Conservation (phyloP, 176 grass and related monocot species). For the Calamus simplicifolius region DNA sequence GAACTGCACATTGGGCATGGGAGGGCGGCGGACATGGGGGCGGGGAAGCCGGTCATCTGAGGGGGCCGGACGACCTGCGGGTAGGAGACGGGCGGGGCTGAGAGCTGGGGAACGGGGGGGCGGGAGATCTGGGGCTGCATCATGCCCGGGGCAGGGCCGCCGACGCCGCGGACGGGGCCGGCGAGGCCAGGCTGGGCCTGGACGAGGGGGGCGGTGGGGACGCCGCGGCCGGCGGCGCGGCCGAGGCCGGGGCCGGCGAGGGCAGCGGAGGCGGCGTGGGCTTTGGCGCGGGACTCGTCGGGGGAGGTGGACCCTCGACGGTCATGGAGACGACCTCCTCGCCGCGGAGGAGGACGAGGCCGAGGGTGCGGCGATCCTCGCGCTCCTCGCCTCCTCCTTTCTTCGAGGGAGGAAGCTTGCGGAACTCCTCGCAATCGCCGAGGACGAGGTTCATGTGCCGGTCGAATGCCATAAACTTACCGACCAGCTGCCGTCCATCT, state of each 20-base stretch:
- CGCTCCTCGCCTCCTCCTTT: conserved; percentile 47
- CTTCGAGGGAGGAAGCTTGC: conserved; percentile 78
- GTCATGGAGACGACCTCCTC: conserved; percentile 98
- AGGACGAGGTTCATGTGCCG: conserved; percentile 99
- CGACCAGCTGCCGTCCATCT: conserved; percentile 89
- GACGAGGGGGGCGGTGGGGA: conserved; percentile 66
- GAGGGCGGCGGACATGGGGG: conserved; percentile 35
- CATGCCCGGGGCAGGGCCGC: conserved; percentile 79
- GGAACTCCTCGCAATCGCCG: conserved; percentile 99
- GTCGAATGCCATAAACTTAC: conserved; percentile 99
- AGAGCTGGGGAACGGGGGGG: conserved; percentile 69
- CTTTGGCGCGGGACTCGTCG: conserved; percentile 86
- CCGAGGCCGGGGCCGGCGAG: conserved; percentile 64
- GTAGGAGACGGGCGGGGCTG: conserved; percentile 60
- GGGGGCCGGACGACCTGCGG: conserved; percentile 62
- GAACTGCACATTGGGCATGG: conserved; percentile 38
- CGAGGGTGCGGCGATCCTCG: conserved; percentile 92
- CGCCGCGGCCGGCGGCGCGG: conserved; percentile 57
- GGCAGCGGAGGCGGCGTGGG: conserved; percentile 26
- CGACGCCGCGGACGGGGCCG: conserved; percentile 67
- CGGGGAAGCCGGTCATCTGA: conserved; percentile 15
- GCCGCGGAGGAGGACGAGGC: conserved; percentile 85
- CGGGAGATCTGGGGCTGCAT: conserved; percentile 97
- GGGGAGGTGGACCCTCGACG: conserved; percentile 92
- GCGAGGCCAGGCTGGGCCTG: conserved; percentile 80